Evolutionary conservation across 164 flowering plant genomes (phyloP).

Genomic region (Paratinospora sagittata): DNA sequence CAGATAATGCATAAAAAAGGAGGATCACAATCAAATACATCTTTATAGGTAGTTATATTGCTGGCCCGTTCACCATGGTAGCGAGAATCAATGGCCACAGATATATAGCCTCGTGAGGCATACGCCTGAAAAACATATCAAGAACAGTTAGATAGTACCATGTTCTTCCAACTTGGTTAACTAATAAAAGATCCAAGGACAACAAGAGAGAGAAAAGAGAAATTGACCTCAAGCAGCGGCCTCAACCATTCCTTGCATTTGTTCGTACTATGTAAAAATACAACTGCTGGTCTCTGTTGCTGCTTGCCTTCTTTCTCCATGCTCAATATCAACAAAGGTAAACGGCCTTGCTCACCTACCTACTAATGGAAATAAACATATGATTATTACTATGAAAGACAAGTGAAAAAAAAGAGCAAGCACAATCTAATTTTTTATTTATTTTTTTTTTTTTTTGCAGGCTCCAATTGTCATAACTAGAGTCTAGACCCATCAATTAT

Average conservation of each 20-base stretch:
- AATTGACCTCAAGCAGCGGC: slow-evolving; percentile 78
- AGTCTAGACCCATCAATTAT: too few species aligned
- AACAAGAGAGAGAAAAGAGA: not conserved
- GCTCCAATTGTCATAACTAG: too few species aligned
- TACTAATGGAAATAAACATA: slow-evolving; percentile 21
- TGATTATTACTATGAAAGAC: not conserved
- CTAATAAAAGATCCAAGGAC: not conserved
- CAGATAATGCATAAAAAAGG: not conserved
- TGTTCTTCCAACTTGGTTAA: not conserved
- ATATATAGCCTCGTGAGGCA: slow-evolving; percentile 87
- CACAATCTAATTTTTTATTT: too few species aligned
- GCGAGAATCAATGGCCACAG: slow-evolving; percentile 92
- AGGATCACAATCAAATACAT: slow-evolving; percentile 33
- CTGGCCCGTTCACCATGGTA: slow-evolving; percentile 97
- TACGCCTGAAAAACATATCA: slow-evolving; percentile 56
- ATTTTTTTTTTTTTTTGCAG: too few species aligned
- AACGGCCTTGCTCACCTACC: slow-evolving; percentile 84
- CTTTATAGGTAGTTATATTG: slow-evolving; percentile 56
- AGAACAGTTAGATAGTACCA: slow-evolving; percentile 5
- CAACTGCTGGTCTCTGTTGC: slow-evolving; percentile 70
- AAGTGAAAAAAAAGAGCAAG: not conserved
- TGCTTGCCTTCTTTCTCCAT: slow-evolving; percentile 37
- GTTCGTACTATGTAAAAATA: slow-evolving; percentile 81
- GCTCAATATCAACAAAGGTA: slow-evolving; percentile 78
- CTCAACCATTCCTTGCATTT: slow-evolving; percentile 91